Conservation (phyloP, 192 early-diverging fungal genomes). For the Coemansia brasiliensis region DNA sequence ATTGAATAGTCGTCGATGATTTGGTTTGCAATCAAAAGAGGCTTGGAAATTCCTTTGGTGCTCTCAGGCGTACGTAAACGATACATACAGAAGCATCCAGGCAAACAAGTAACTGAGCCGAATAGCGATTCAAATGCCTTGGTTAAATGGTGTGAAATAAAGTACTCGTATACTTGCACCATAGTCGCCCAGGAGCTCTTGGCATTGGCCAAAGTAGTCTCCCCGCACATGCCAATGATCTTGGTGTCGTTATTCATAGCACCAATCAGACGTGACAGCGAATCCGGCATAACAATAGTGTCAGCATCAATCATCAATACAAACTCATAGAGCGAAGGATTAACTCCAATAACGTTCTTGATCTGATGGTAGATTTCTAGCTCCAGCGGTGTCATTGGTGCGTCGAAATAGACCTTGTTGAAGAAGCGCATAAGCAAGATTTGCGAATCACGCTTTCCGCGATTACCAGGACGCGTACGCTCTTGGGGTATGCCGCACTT, state of each 20-base stretch:
- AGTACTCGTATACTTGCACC: slow-evolving; percentile 99
- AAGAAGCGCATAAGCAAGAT: slow-evolving; percentile 98
- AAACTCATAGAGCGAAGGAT: slow-evolving; percentile 94
- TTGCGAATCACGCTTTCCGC: slow-evolving; percentile 99
- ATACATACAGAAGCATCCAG: slow-evolving; percentile 99
- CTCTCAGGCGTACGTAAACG: slow-evolving; percentile 82
- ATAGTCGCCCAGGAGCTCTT: slow-evolving; percentile 92
- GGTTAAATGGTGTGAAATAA: slow-evolving; percentile 93
- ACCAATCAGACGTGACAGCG: slow-evolving; percentile 89
- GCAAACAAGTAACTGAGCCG: slow-evolving; percentile 95
- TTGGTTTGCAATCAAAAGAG: slow-evolving; percentile 83
- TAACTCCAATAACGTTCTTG: slow-evolving; percentile 98
- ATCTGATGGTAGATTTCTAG: slow-evolving; percentile 98
- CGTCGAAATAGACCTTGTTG: slow-evolving; percentile 93
- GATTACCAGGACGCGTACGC: slow-evolving; percentile 86
- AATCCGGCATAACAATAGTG: slow-evolving; percentile 87
- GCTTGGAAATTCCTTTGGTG: slow-evolving; percentile 66
- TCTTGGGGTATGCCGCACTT: slow-evolving; percentile 91
- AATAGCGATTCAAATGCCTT: slow-evolving; percentile 98
- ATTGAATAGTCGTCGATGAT: slow-evolving; percentile 93
- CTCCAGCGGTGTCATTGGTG: slow-evolving; percentile 92
- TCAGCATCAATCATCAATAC: slow-evolving; percentile 98
- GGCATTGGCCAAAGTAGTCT: slow-evolving; percentile 92
- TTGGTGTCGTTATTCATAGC: slow-evolving; percentile 87
- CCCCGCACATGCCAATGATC: slow-evolving; percentile 94